phyloP scores from a whole-genome alignment of 371 early-diverging fungal species.

The Apophysomyces trapeziformis region DNA sequence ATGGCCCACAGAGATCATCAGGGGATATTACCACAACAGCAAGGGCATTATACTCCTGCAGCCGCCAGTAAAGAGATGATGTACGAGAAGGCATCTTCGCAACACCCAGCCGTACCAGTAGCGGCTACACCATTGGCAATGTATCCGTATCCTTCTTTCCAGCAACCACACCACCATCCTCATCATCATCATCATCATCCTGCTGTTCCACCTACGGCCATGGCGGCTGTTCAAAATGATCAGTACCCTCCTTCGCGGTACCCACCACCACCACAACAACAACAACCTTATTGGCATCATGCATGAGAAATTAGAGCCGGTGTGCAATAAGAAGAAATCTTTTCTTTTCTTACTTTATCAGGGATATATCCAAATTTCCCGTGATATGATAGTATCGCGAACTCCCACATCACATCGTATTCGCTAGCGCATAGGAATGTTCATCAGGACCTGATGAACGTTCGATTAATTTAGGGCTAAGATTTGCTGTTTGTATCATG shows the following conservation, averaged over 20 bases:
- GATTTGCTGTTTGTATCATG: too few relatives aligned
- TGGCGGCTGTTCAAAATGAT: not conserved
- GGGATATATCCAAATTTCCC: too few relatives aligned
- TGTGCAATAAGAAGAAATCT: too few relatives aligned
- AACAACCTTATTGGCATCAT: conserved; percentile 36
- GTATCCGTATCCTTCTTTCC: conserved; percentile 1
- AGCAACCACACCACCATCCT: not conserved
- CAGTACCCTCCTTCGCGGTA: conserved; percentile 1
- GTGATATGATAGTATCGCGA: too few relatives aligned
- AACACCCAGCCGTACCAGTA: not conserved
- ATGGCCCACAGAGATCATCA: not conserved
- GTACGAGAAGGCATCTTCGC: not conserved
- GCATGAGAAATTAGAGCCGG: conserved; percentile 1
- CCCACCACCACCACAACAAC: conserved; percentile 9
- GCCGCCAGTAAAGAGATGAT: not conserved
- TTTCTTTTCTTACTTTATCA: too few relatives aligned
- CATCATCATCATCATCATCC: too few relatives aligned
- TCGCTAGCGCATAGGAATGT: too few relatives aligned
- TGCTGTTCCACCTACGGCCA: not conserved
- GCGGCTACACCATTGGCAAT: not conserved
- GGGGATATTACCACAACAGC: not conserved
- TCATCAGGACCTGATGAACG: too few relatives aligned
- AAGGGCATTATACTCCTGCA: not conserved
- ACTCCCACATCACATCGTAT: too few relatives aligned
- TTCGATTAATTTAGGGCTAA: too few relatives aligned